Conservation (phyloP, 192 early-diverging fungal species). For the Polychytrium aggregatum region DNA sequence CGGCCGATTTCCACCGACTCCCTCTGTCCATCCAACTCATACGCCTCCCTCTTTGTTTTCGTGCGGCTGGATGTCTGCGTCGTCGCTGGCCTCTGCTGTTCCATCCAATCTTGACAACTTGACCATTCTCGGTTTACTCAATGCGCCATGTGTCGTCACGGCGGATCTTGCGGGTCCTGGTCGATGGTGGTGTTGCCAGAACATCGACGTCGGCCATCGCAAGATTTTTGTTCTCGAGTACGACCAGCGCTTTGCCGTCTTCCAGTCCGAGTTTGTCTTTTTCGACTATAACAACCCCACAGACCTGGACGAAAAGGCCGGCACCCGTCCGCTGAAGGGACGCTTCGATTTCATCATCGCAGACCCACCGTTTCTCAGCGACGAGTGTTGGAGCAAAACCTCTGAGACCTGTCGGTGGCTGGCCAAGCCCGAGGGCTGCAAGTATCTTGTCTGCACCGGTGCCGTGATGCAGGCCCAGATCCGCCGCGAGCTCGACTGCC, state of each 20-base stretch:
- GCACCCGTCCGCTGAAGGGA: conserved; percentile 11
- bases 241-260: conserved; percentile 63
- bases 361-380: conserved; percentile 70
- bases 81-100: too few species aligned
- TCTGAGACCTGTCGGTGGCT: conserved; percentile 44
- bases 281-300: conserved; percentile 65
- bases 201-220: conserved; percentile 2
- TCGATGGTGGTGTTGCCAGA: conserved; percentile 8
- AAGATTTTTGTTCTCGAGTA: conserved; percentile 51
- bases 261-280: conserved; percentile 50
- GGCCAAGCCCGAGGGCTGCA: conserved; percentile 20
- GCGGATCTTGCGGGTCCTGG: background rate
- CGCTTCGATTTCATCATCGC: conserved; percentile 58
- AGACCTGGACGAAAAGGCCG: conserved; percentile 16
- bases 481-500: conserved; percentile 31
- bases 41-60: too few species aligned
- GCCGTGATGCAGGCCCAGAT: conserved; percentile 43
- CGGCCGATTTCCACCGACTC: too few species aligned
- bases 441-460: conserved; percentile 51
- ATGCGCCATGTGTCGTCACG: background rate
- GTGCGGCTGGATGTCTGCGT: too few species aligned
- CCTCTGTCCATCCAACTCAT: too few species aligned
- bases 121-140: background rate
- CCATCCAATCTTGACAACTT: too few species aligned
- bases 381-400: conserved; percentile 64